phyloP scores from a whole-genome alignment of 2,329 filamentous ascomycete genomes.

The Aspergillus jensenii region DNA sequence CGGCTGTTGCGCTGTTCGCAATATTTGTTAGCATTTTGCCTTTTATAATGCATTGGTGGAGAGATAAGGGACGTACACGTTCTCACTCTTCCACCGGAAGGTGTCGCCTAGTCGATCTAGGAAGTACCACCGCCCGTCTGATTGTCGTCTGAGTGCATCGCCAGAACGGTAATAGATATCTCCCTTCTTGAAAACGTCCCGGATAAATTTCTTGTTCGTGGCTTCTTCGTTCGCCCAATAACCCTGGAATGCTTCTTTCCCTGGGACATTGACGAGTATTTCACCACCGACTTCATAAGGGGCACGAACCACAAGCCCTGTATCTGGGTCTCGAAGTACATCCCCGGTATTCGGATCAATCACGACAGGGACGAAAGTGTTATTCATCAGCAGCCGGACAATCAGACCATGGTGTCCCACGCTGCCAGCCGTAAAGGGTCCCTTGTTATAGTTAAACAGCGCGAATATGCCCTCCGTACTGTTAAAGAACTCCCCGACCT shows the following conservation, averaged over 20 bases:
- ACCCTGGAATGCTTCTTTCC: constrained; percentile 62
- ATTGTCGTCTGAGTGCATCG: constrained; percentile 62
- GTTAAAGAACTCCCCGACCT: constrained; percentile 74
- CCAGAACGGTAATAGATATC: constrained; percentile 69
- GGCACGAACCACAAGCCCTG: constrained; percentile 64
- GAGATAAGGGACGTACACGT: constrained; percentile 48
- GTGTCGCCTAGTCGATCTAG: constrained; percentile 71
- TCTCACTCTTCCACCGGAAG: constrained; percentile 72
- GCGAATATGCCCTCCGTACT: constrained; percentile 70
- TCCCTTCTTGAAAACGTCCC: constrained; percentile 64
- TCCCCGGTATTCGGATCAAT: constrained; percentile 69
- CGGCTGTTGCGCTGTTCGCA: constrained; percentile 51
- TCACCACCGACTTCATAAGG: constrained; percentile 71
- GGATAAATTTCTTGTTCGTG: constrained; percentile 64
- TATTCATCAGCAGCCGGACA: constrained; percentile 52
- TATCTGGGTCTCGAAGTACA: constrained; percentile 64
- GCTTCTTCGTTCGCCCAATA: constrained; percentile 70
- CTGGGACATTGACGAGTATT: constrained; percentile 65
- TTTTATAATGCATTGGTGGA: not conserved
- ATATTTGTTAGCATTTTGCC: not conserved
- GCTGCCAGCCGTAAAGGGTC: constrained; percentile 62
- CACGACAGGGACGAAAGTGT: constrained; percentile 64
- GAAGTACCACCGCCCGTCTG: constrained; percentile 69
- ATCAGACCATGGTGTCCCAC: constrained; percentile 72
- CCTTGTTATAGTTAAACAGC: constrained; percentile 59